Conservation (phyloP, 1,139 yeast species). For the Candida mesenterica region DNA sequence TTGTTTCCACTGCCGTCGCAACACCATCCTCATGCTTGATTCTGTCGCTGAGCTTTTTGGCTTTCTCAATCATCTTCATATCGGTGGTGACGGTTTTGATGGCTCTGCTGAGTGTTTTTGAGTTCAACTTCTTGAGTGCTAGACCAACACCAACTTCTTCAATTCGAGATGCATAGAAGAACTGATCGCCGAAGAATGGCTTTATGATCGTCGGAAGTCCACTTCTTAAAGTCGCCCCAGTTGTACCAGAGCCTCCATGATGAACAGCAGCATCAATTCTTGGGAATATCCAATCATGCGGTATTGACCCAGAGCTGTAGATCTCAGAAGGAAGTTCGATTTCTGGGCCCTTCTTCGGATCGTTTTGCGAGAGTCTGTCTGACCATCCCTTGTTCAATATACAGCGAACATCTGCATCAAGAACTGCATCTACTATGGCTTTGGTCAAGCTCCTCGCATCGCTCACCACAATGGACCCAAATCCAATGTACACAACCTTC, state of each 20-base stretch:
- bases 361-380: constrained; percentile 52
- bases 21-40: constrained; percentile 80
- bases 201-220: constrained; percentile 89
- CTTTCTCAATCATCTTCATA: constrained; percentile 63
- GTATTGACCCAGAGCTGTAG: constrained; percentile 67
- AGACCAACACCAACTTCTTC: constrained; percentile 92
- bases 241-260: constrained; percentile 97
- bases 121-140: constrained; percentile 64
- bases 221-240: constrained; percentile 85
- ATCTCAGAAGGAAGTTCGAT: constrained; percentile 67
- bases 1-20: constrained; percentile 65
- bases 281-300: constrained; percentile 94
- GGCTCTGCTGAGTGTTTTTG: constrained; percentile 62
- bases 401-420: constrained; percentile 78
- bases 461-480: constrained; percentile 90
- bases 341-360: constrained; percentile 38
- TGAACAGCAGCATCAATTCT: constrained; percentile 91
- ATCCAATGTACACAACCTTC: constrained; percentile 86
- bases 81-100: constrained; percentile 66
- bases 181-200: constrained; percentile 96
- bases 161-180: constrained; percentile 81
- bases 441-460: constrained; percentile 75
- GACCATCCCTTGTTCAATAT: constrained; percentile 95
- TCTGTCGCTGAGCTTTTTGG: constrained; percentile 57
- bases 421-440: constrained; percentile 77